phyloP scores from a whole-genome alignment of 129 eudicot genomes.

The Flaveria ramosissima region DNA sequence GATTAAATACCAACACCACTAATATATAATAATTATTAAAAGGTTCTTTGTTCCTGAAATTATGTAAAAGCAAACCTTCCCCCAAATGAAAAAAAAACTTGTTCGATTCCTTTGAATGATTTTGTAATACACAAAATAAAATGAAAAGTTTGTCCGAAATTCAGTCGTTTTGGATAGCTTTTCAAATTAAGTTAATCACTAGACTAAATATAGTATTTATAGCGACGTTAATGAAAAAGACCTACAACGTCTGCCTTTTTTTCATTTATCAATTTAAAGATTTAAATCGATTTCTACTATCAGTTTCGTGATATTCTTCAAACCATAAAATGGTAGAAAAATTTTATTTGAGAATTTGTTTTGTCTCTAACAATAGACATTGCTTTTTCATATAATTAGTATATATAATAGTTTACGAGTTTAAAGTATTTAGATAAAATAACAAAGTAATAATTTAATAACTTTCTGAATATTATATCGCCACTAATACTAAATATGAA shows the following conservation, averaged over 20 bases:
- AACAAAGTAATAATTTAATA: neutral
- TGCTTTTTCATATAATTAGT: neutral
- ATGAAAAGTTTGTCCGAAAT: neutral
- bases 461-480: neutral
- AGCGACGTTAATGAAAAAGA: constrained; percentile 6
- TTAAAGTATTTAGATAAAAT: neutral
- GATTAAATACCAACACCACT: constrained; percentile 27
- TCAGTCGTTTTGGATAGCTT: neutral
- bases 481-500: neutral
- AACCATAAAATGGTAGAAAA: neutral
- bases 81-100: neutral
- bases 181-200: neutral
- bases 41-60: constrained; percentile 34
- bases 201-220: neutral
- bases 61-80: constrained; percentile 32
- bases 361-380: neutral
- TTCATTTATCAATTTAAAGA: neutral
- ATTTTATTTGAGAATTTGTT: neutral
- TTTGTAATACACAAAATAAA: neutral
- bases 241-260: neutral
- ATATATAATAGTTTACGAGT: neutral
- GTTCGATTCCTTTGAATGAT: constrained; percentile 19
- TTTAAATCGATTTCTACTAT: neutral
- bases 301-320: neutral
- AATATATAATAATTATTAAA: constrained; percentile 22